Evolutionary conservation across 2,329 filamentous ascomycete genomes (phyloP).

Genomic region (Fusarium sp.): DNA sequence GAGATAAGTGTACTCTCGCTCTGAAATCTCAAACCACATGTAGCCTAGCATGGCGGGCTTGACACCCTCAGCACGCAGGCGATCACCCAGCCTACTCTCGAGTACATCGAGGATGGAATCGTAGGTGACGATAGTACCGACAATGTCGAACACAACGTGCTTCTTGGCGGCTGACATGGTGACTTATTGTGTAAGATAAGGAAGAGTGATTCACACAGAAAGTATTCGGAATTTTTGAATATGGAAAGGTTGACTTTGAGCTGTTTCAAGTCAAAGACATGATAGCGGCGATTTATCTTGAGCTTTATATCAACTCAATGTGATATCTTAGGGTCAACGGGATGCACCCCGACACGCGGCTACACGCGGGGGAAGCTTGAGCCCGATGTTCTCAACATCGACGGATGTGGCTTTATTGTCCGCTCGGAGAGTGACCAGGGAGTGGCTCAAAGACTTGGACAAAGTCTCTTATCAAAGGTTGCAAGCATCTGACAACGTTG

Average conservation of each 20-base stretch:
- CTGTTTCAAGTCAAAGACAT: no score
- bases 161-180: background rate
- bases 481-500: no score
- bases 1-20: constrained; percentile 63
- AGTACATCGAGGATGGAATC: constrained; percentile 49
- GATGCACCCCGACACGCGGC: no score
- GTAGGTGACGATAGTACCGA: constrained; percentile 31
- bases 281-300: no score
- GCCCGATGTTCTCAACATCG: background rate
- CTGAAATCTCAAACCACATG: constrained; percentile 59
- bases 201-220: no score
- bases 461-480: no score
- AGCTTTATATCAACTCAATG: no score
- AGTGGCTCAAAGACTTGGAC: background rate
- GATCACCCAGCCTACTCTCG: constrained; percentile 54
- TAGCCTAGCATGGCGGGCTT: constrained; percentile 58
- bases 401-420: background rate
- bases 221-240: no score
- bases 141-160: constrained; percentile 38
- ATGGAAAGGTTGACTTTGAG: no score
- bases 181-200: no score
- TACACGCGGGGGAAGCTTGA: background rate
- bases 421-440: background rate
- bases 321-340: no score
- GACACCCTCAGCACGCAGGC: constrained; percentile 54